phyloP scores from a whole-genome alignment of 75 land plant genomes.

The Ceratopteris richardii region DNA sequence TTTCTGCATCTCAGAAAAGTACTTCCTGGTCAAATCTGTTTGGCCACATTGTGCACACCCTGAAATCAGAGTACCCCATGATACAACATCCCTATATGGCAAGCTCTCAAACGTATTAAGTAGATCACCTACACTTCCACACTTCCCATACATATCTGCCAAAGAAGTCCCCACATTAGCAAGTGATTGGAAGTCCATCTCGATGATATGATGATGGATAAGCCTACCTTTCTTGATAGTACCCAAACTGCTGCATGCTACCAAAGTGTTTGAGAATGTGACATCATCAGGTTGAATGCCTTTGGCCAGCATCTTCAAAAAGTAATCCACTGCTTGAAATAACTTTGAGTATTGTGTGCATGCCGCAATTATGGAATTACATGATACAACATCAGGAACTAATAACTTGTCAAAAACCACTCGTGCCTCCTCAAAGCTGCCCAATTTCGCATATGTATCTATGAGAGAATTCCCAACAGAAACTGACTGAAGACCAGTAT shows the following conservation, averaged over 20 bases:
- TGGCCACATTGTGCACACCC: conserved; percentile 39
- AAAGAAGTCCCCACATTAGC: conserved; percentile 38
- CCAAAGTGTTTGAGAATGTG: conserved; percentile 39
- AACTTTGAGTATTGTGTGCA: conserved; percentile 33
- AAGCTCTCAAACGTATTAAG: conserved; percentile 40
- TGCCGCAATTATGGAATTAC: conserved; percentile 48
- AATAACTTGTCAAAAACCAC: conserved; percentile 7
- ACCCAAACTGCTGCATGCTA: conserved; percentile 29
- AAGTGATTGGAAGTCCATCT: conserved; percentile 25
- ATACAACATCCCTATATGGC: conserved; percentile 32
- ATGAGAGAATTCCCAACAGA: background rate
- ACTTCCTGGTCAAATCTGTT: conserved; percentile 21
- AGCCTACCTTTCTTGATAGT: conserved; percentile 42
- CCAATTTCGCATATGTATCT: conserved; percentile 1
- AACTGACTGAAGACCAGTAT: background rate
- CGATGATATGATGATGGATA: conserved; percentile 42
- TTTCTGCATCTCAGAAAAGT: conserved; percentile 11
- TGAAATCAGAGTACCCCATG: conserved; percentile 63
- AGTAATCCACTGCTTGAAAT: conserved; percentile 32
- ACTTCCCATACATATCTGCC: conserved; percentile 63
- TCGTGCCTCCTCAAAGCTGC: background rate
- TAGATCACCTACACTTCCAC: conserved; percentile 43
- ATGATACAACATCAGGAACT: conserved; percentile 31
- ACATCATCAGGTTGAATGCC: conserved; percentile 31
- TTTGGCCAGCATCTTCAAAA: conserved; percentile 25